Conservation (phyloP, 148 eudicot genomes). For the Cornus suecica region DNA sequence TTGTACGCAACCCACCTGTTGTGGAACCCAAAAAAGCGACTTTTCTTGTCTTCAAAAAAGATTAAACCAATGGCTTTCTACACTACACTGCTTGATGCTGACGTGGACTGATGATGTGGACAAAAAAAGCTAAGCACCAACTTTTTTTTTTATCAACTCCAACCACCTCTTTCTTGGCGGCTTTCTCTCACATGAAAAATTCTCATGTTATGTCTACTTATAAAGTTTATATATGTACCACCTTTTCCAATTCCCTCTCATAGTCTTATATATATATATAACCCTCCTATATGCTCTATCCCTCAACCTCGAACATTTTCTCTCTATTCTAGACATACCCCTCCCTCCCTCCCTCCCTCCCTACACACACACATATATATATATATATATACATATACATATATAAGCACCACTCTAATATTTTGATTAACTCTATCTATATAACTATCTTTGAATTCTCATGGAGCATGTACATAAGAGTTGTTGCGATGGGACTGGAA, state of each 20-base stretch:
- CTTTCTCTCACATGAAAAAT: neutral
- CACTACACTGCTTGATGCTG: slow-evolving; percentile 24
- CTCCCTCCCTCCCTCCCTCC: slow-evolving; percentile 9
- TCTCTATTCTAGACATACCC: slow-evolving; percentile 5
- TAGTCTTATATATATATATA: neutral
- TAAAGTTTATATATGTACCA: neutral
- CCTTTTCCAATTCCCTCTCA: neutral
- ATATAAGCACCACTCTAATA: too few relatives aligned
- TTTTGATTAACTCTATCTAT: too few relatives aligned
- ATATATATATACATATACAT: too few relatives aligned
- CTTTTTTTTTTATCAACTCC: slow-evolving; percentile 41
- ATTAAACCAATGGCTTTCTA: too few relatives aligned
- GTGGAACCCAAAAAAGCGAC: slow-evolving; percentile 12
- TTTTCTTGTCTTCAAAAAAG: neutral
- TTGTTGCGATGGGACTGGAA: slow-evolving; percentile 28
- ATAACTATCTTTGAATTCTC: neutral
- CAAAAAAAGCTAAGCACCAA: slow-evolving; percentile 58
- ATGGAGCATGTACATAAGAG: slow-evolving; percentile 22
- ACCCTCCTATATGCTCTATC: neutral
- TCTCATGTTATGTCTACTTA: neutral
- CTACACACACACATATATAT: neutral
- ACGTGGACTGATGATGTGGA: slow-evolving; percentile 49
- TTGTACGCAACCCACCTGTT: slow-evolving; percentile 36
- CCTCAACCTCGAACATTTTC: slow-evolving; percentile 6
- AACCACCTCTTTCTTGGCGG: slow-evolving; percentile 20